Base-by-base conservation (phyloP, 2,329 filamentous ascomycete genomes). In the Cercospora berteroae region DNA sequence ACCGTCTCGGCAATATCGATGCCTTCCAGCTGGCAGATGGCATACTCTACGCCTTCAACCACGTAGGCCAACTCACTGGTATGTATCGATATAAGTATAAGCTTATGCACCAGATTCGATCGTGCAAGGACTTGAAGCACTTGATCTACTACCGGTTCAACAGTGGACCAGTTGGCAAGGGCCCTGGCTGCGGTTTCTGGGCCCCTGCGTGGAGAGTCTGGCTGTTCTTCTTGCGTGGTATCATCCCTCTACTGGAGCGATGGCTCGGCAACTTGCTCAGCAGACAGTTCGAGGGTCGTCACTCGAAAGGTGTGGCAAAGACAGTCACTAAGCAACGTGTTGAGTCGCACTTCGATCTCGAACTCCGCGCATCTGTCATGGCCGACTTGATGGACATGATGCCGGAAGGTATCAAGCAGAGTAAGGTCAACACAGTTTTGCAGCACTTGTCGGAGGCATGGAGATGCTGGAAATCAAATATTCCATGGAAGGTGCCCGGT, bases 1-100 rank as follows among this genome's bases (percentile, higher is more conserved):
- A 98, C 78, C 90, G 95, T 29, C 84, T 99, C 44, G 96, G 96
- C 67, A 99, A 99, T 76, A 98, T 99, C 70, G 95, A 99, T 80
- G 95, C 96, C 42, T 99, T 99, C 84, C 95, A 99, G 80, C 89
- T 99, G 71, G 95, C 95, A 3, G 95, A 99, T 79, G 95, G 95
- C 79, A 99, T 99, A 66, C 84, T 98, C n/a, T 99, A 99, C 75
- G 96, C 95, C 18, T 99, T 99, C 83, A 99, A 99, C 81, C 95
- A 99, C 74, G 95, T 99, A 66, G 95, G 95, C 69, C 96, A 99
- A 80, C 84, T 99, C 69, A 99, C 95, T 16, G 95, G 95, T 78
- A 99, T 99, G 95, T 99, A 99, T 82, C 91, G 95, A 69, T 99
- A 99, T 87, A 99, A 99, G 85, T 99, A 99, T 84, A 99, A 99